Conservation (phyloP, 2,329 filamentous ascomycete species). For the Gremmenia infestans region DNA sequence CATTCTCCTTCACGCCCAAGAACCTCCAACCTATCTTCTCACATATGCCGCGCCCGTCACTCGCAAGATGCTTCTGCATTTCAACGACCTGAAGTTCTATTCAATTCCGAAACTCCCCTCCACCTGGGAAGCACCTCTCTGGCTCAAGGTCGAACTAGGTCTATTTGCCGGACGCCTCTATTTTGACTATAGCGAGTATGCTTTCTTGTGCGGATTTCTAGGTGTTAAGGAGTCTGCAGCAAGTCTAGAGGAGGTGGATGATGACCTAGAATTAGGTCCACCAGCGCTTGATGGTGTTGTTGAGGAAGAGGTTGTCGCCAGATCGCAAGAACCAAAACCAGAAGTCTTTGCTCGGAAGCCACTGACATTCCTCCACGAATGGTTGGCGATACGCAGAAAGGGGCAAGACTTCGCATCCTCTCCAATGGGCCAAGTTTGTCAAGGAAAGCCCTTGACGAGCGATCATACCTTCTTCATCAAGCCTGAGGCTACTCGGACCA, state of each 20-base stretch:
- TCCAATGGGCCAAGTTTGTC: conserved; percentile 46
- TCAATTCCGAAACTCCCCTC: conserved; percentile 43
- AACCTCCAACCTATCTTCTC: conserved; percentile 40
- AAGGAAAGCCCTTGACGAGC: conserved; percentile 35
- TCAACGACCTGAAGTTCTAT: conserved; percentile 51
- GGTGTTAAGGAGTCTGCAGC: conserved; percentile 3
- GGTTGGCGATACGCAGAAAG: conserved; percentile 49
- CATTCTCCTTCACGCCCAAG: conserved; percentile 29
- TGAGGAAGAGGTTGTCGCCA: not conserved
- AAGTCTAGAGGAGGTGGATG: conserved; percentile 6
- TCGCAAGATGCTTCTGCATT: conserved; percentile 49
- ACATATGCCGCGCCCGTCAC: conserved; percentile 58
- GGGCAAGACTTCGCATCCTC: conserved; percentile 54
- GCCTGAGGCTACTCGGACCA: not conserved
- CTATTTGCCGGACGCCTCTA: conserved; percentile 58
- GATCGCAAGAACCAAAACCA: not conserved
- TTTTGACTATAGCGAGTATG: conserved; percentile 46
- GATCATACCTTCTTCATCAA: conserved; percentile 48
- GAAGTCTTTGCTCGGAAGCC: conserved; percentile 33
- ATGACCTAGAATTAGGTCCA: not conserved
- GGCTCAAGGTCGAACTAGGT: conserved; percentile 54
- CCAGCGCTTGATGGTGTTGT: not conserved
- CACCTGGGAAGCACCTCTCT: conserved; percentile 40
- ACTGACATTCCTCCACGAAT: conserved; percentile 49
- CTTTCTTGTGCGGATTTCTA: conserved; percentile 29